These are phyloP conservation scores for Arthrobotrys pseudoclavata DNA, from an alignment of 2,329 filamentous ascomycete genomes.

Conservation along the genomic window DNA sequence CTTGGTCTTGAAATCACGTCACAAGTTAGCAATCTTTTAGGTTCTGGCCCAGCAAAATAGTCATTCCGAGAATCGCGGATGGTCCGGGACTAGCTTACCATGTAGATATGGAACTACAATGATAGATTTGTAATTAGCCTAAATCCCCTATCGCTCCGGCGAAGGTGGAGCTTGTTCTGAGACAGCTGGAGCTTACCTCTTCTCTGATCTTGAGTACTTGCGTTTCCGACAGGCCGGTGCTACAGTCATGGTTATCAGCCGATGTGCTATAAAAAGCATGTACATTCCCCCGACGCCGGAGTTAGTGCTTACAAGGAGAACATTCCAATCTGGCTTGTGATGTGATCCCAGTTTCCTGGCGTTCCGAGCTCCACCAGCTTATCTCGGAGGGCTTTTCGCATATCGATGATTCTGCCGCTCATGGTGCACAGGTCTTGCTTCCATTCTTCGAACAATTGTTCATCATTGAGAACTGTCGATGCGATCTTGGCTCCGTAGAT, in stretches of 20 bases:
- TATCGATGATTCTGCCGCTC: constrained; percentile 98
- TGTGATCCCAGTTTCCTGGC: constrained; percentile 98
- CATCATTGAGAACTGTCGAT: constrained; percentile 88
- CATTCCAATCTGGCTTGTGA: constrained; percentile 99
- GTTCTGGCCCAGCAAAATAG: constrained; percentile 40
- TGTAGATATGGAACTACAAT: constrained; percentile 87
- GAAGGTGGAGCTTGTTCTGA: constrained; percentile 40
- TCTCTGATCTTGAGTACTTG: constrained; percentile 93
- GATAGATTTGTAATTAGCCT: constrained; percentile 31
- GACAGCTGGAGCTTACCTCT: constrained; percentile 72
- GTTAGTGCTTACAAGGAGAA: constrained; percentile 76
- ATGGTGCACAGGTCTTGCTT: constrained; percentile 96
- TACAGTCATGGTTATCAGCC: constrained; percentile 34
- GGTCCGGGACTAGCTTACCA: constrained; percentile 65
- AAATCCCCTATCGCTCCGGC: constrained; percentile 40
- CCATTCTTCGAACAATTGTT: constrained; percentile 91
- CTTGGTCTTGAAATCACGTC: constrained; percentile 73
- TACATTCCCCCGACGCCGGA: constrained; percentile 15
- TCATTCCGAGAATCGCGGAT: constrained; percentile 15
- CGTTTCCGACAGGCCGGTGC: constrained; percentile 89
- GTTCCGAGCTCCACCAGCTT: constrained; percentile 95
- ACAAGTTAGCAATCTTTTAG: constrained; percentile 33
- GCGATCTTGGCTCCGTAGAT: constrained; percentile 96
- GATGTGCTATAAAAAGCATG: constrained; percentile 19
- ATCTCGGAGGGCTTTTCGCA: constrained; percentile 93